Evolutionary conservation across 2,329 filamentous ascomycete genomes (phyloP), one percentile per base, ranked within the genome.

Genomic region (Diaporthe citrichinensis): DNA sequence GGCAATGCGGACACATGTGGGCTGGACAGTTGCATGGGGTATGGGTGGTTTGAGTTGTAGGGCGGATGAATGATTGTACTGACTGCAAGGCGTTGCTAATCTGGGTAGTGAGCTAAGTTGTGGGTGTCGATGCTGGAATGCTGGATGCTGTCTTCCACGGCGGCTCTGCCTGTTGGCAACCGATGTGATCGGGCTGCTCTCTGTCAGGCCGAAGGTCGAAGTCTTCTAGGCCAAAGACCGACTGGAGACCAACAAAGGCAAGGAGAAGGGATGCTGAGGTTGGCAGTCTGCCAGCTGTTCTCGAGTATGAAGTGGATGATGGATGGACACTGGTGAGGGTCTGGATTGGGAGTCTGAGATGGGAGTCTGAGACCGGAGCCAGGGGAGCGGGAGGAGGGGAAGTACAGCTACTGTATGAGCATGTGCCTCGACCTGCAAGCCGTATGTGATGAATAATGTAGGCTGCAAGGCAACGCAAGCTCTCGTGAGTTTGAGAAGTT

Each of bases 71-170:
- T 28, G 44, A 23, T 23, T 67, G 44, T 25, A 20, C 10, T 53
- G 49, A 67, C 62, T 67, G 65, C 15, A 28, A 28, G 49, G 49
- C 25, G 46, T 34, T 34, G 31, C 17, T 34, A 31, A 15, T 46
- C 28, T 49, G 61, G 36, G 39, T 28, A 36, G 31, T 25, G 46
- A 67, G 46, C 46, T 39, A 25, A 53, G 62, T 25, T 36, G 46
- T 36, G 46, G 39, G 28, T 51, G 31, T 25, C n/a, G 65, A 55
- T 69, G 65, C 53, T 55, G 53, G 15, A 53, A 53, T 28, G 51
- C 51, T 15, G 25, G 61, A 51, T 68, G 31, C 23, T 49, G 39
- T 28, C 61, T 49, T 25, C 17, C 44, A 51, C 62, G 28, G 20
- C 58, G 36, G n/a, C 58, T 62, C 23, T 15, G 28, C 31, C 62